These are phyloP conservation scores for Prunus mongolica DNA, from an alignment of 306 rosid species.

Conservation along the genomic window DNA sequence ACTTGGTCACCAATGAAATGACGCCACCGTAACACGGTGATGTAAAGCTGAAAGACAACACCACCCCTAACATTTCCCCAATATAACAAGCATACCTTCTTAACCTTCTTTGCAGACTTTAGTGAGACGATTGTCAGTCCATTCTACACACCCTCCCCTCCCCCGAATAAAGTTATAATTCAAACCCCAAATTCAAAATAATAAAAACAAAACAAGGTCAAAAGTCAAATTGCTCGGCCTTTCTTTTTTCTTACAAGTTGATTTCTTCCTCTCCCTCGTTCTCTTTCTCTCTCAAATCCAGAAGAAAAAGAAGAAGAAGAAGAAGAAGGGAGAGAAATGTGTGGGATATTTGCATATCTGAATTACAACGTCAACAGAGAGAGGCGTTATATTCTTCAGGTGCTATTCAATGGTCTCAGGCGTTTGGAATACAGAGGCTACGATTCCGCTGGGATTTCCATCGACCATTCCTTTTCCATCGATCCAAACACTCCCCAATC, in stretches of 20 bases:
- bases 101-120: not conserved
- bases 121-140: not conserved
- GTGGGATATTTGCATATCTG: conserved; percentile 97
- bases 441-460: conserved; percentile 92
- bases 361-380: conserved; percentile 79
- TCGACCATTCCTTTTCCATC: conserved; percentile 41
- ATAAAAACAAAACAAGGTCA: conserved; percentile 3
- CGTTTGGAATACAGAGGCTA: conserved; percentile 93
- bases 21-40: conserved; percentile 13
- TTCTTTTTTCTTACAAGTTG: not conserved
- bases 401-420: conserved; percentile 82
- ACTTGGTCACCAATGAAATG: not conserved
- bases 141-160: not conserved
- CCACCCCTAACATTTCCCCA: not conserved
- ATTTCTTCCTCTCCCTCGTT: not conserved
- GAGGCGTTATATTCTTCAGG: conserved; percentile 81
- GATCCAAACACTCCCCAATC: conserved; percentile 26
- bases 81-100: not conserved
- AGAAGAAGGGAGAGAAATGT: conserved; percentile 42
- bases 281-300: not conserved
- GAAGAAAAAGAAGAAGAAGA: not conserved
- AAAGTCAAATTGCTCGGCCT: conserved; percentile 13
- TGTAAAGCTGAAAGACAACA: not conserved
- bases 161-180: not conserved
- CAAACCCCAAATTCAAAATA: not conserved